Evolutionary conservation across 2,329 filamentous ascomycete genomes (phyloP), one percentile per base, ranked within the genome.

Genomic region (Chrysoporthe deuterocubensis): DNA sequence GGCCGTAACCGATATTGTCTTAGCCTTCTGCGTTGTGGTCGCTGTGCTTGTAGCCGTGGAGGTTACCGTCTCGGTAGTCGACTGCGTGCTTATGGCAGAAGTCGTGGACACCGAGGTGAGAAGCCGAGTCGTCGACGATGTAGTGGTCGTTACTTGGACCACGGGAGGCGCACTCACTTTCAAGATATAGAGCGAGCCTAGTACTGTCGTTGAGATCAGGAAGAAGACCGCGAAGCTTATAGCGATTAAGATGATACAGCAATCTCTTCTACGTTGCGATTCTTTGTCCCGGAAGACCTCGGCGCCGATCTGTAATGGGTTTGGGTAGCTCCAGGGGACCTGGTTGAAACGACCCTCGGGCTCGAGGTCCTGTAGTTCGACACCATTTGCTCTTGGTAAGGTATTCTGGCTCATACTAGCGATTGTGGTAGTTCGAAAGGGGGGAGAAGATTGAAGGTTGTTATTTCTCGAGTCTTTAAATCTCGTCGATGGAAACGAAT

Each of bases 221-320:
- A 56, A 16, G 4, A 40, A 16, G 9, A 46, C 11, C 6, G 61
- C 13, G 16, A 21, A 34, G 9, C 44, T 34, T 9, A 63, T 13
- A 2, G 26, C 9, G 8, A 44, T 16, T 9, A 54, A 5, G n/a
- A 54, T 54, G 3, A 34, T 21, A 32, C 59, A 42, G 4, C 44
- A 34, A 4, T 37, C 62, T 3, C 42, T 66, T 9, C 32, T 54
- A 14, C 16, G 13, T 34, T 62, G 58, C n/a, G 18, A 43, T 26
- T 58, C 42, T 26, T 50, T 65, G 34, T 44, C 48, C 42, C 62
- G 44, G 13, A 61, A 52, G 16, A 67, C 18, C 11, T 63, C 61
- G 13, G 46, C 37, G 13, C 61, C 37, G 34, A 54, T 26, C 1
- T 54, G 34, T 6, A 63, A 8, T 11, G 61, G 61, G 48, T 54